Conservation (phyloP, 345 rosid species). For the Eucalyptus rudis region DNA sequence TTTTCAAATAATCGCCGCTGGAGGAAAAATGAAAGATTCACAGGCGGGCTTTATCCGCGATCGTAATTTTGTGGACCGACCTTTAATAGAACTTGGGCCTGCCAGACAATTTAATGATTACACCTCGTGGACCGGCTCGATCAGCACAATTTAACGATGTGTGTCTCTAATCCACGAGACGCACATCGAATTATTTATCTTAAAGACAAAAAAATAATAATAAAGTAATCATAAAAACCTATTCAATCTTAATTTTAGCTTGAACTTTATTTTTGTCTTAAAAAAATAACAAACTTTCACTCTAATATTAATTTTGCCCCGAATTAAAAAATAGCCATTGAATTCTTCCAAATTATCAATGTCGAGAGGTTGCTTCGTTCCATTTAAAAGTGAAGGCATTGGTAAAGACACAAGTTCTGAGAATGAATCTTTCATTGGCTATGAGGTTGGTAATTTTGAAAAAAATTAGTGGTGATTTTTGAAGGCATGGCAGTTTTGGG, state of each 20-base stretch:
- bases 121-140: background rate
- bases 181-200: background rate
- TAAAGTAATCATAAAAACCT: background rate
- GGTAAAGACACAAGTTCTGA: background rate
- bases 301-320: background rate
- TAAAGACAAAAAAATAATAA: background rate
- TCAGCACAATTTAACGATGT: background rate
- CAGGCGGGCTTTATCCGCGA: background rate
- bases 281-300: background rate
- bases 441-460: background rate
- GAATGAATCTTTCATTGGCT: background rate
- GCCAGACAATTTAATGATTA: background rate
- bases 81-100: background rate
- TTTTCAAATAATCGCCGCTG: background rate
- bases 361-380: background rate
- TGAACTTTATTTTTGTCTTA: fast-evolving
- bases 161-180: background rate
- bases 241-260: background rate
- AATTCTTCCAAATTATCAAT: background rate
- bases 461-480: background rate
- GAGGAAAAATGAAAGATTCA: background rate
- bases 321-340: background rate
- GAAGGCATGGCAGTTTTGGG: background rate
- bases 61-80: background rate
- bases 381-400: too few species aligned